Evolutionary conservation across 2,329 filamentous ascomycete genomes (phyloP), one percentile per base, ranked within the genome.

Genomic region (Sporothrix inflata): DNA sequence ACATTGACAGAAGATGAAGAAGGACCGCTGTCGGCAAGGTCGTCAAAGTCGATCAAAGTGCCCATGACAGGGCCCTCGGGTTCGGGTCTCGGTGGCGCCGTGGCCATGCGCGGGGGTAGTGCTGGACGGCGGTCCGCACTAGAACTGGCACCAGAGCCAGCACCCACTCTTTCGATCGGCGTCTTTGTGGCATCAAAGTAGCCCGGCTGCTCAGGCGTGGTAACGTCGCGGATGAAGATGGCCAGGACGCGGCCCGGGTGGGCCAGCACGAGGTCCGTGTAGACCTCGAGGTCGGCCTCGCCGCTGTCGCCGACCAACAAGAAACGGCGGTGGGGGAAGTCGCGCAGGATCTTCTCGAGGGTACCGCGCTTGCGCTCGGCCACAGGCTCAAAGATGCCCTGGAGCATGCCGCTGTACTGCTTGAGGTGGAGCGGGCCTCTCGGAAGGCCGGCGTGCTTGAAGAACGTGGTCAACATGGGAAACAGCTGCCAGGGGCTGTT

Each of bases 401-500:
- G 95, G 16, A 99, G 85, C 93, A 98, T 98, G 65, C 97, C 96
- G 74, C 90, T 93, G 81, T 99, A 99, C 76, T 97, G 94, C 81
- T 99, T 99, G 76, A 99, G 81, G 79, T 99, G 97, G 76, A 98
- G 92, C 0, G 95, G 98, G 0, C 96, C 97, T 0, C 88, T 88
- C 0, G 96, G 96, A 1, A 99, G 83, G 1, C 92, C 92, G 7
- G 92, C 92, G 53, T 91, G 82, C 75, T 90, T 89, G 80, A 98
- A 97, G 79, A 92, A 99, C 70, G 89, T 93, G 5, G 93, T 91
- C 12, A 99, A 84, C 2, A 98, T 89, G 0, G 96, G 96, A 77
- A 93, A 99, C 7, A 99, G 86, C 80, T 99, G 97, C 97, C 97
- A 99, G 0, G 96, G 96, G 68, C 95, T 97, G 81, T 99, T 99